Evolutionary conservation across 2,329 filamentous ascomycete genomes (phyloP).

Genomic region (Endoconidiophora laricicola): DNA sequence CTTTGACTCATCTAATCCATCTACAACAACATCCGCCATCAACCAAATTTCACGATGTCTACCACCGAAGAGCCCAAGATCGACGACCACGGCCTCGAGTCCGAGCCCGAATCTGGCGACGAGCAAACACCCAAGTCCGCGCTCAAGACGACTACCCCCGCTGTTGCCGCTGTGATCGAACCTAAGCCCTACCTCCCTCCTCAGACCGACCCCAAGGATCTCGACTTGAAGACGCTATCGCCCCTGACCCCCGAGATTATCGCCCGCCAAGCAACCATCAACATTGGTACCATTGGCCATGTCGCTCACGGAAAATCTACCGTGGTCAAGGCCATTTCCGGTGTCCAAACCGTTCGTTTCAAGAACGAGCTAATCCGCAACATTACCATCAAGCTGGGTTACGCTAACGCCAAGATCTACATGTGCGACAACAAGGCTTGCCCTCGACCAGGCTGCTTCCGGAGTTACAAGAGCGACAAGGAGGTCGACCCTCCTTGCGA

Average conservation of each 20-base stretch:
- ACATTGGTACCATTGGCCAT: slow-evolving; percentile 96
- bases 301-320: slow-evolving; percentile 98
- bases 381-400: slow-evolving; percentile 99
- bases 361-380: slow-evolving; percentile 99
- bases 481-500: slow-evolving; percentile 94
- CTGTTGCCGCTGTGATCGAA: slow-evolving; percentile 28
- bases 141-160: slow-evolving; percentile 51
- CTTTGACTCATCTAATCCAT: slow-evolving; percentile 12
- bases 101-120: slow-evolving; percentile 35
- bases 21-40: slow-evolving; percentile 1
- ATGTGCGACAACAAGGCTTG: slow-evolving; percentile 88
- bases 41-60: slow-evolving; percentile 27
- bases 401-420: slow-evolving; percentile 99
- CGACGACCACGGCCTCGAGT: slow-evolving; percentile 50
- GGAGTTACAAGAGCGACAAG: slow-evolving; percentile 97
- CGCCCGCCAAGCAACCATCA: slow-evolving; percentile 93
- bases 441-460: slow-evolving; percentile 86
- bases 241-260: slow-evolving; percentile 95
- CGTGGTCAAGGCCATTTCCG: slow-evolving; percentile 97
- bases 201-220: slow-evolving; percentile 80
- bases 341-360: slow-evolving; percentile 96
- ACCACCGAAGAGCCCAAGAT: slow-evolving; percentile 45
- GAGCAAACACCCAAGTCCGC: slow-evolving; percentile 65
- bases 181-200: slow-evolving; percentile 48
- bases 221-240: slow-evolving; percentile 65